phyloP scores from a whole-genome alignment of 2,329 filamentous ascomycete species.

The Eutypa lata region DNA sequence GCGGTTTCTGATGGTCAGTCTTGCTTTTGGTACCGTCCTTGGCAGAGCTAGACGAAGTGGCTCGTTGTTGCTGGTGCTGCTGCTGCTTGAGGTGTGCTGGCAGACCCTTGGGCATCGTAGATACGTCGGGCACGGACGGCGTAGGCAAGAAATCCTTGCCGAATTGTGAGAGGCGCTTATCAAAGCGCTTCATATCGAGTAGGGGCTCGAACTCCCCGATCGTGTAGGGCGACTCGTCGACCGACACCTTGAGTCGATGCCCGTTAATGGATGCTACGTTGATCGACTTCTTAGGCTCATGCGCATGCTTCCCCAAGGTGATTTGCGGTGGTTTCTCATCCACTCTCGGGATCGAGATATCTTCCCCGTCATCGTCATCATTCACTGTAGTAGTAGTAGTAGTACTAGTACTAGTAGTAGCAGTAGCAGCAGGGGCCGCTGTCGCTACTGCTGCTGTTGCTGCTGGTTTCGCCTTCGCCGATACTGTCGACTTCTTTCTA shows the following conservation, averaged over 20 bases:
- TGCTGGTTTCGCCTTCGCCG: no score
- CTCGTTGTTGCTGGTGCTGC: neutral
- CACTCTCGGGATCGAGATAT: conserved; percentile 24
- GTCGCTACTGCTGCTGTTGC: conserved; percentile 35
- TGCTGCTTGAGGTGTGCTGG: conserved; percentile 22
- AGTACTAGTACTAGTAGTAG: conserved; percentile 7
- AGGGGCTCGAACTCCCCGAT: conserved; percentile 69
- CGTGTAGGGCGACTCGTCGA: conserved; percentile 53
- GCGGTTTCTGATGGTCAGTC: neutral
- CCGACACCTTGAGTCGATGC: conserved; percentile 37
- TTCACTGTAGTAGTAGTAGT: conserved; percentile 10
- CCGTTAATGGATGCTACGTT: conserved; percentile 29
- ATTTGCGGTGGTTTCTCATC: conserved; percentile 28
- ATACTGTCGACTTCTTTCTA: conserved; percentile 30
- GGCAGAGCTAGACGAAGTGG: neutral
- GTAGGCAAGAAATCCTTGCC: conserved; percentile 38
- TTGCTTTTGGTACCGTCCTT: neutral
- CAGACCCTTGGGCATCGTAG: conserved; percentile 21
- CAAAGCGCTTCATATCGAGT: conserved; percentile 59
- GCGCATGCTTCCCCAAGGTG: conserved; percentile 19
- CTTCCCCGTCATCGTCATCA: conserved; percentile 9
- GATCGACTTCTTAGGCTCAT: conserved; percentile 26
- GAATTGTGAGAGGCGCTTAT: conserved; percentile 49
- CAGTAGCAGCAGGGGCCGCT: conserved; percentile 26
- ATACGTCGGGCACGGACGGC: conserved; percentile 19